phyloP scores from a whole-genome alignment of 2,329 filamentous ascomycete genomes.

The Exophiala sideris region DNA sequence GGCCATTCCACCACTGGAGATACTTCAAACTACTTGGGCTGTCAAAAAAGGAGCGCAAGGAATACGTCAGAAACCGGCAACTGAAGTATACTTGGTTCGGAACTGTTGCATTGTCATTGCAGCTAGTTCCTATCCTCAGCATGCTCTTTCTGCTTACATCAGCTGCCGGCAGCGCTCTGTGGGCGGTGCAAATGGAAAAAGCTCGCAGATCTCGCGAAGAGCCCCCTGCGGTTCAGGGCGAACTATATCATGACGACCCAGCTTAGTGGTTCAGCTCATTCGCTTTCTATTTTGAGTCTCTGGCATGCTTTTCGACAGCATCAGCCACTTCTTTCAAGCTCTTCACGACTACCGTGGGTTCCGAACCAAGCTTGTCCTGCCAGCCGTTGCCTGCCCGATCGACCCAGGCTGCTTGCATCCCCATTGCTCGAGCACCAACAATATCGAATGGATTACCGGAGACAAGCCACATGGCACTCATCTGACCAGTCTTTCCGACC shows the following conservation, averaged over 20 bases:
- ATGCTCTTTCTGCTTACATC: conserved; percentile 92
- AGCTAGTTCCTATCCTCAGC: conserved; percentile 85
- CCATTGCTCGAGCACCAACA: conserved; percentile 59
- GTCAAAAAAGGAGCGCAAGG: conserved; percentile 68
- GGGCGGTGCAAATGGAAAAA: conserved; percentile 75
- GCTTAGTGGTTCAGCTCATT: conserved; percentile 2
- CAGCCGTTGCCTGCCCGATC: conserved; percentile 62
- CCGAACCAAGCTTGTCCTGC: conserved; percentile 58
- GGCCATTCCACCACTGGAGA: conserved; percentile 84
- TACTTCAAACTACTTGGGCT: conserved; percentile 81
- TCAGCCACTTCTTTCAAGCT: conserved; percentile 58
- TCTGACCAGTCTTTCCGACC: conserved; percentile 46
- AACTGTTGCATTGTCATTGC: conserved; percentile 74
- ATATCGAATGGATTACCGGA: conserved; percentile 72
- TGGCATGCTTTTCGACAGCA: conserved; percentile 29
- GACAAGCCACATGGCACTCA: conserved; percentile 62
- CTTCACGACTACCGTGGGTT: conserved; percentile 54
- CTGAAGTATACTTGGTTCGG: conserved; percentile 96
- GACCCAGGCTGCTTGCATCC: conserved; percentile 65
- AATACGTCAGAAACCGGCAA: conserved; percentile 62
- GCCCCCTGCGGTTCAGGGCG: conserved; percentile 26
- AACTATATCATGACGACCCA: conserved; percentile 39
- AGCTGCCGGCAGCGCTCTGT: conserved; percentile 78
- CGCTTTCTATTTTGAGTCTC: background rate
- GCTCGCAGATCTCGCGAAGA: conserved; percentile 38